A percentile compares a stretch with the other conserved stretches of the same genome.
Conservation (phyloP, 2,329 filamentous ascomycete species). For the Fusarium burgessii region DNA sequence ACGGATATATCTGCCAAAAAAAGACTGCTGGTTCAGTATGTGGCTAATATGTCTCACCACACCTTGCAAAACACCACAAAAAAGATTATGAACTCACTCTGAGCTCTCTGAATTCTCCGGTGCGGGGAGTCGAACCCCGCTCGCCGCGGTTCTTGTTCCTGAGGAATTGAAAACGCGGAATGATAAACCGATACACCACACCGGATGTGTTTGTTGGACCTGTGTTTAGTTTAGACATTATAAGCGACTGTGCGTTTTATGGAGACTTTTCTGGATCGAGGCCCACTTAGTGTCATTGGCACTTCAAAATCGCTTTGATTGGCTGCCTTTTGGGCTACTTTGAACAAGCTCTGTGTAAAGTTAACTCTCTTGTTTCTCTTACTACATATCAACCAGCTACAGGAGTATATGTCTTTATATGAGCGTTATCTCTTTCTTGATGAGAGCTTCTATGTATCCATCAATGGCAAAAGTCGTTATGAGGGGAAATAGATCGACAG, state of each 20-base stretch:
- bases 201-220: constrained; percentile 24
- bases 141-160: constrained; percentile 28
- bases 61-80: not conserved
- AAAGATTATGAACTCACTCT: not conserved
- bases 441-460: not conserved
- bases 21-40: too few relatives aligned
- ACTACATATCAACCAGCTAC: not conserved
- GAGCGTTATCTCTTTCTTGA: not conserved
- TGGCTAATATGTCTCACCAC: not conserved
- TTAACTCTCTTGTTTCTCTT: not conserved
- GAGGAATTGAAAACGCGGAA: constrained; percentile 38
- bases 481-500: not conserved
- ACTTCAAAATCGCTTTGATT: not conserved
- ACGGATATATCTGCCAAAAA: not conserved
- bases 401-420: not conserved
- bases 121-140: constrained; percentile 41
- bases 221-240: fast-evolving
- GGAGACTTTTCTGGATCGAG: not conserved
- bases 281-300: not conserved
- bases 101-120: constrained; percentile 7
- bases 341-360: not conserved
- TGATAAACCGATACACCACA: constrained; percentile 43
- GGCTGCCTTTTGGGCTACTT: not conserved
- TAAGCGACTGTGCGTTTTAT: not conserved
- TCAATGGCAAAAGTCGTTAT: not conserved